A percentile compares a stretch with the other conserved stretches of the same genome.
These are phyloP conservation scores for Macaranga tanarius DNA, from an alignment of 441 rosid genomes.

Conservation along the genomic window DNA sequence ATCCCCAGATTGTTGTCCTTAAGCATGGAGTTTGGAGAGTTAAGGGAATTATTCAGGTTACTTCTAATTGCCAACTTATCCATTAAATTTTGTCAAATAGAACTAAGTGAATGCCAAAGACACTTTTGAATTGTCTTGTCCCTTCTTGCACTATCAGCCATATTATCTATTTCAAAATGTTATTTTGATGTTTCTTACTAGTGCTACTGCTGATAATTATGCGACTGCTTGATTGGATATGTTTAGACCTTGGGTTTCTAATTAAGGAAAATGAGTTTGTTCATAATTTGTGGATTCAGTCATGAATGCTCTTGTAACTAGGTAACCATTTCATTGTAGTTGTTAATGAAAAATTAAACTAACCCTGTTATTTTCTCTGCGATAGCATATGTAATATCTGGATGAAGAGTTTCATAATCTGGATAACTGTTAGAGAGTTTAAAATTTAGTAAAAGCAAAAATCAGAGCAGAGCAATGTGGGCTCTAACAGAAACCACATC, in stretches of 20 bases:
- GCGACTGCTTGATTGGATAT: no score
- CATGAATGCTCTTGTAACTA: background rate
- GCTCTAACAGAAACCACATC: background rate
- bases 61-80: slow-evolving; percentile 16
- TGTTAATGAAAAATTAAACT: background rate
- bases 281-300: no score
- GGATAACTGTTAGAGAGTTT: background rate
- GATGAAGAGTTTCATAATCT: no score
- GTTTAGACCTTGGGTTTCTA: no score
- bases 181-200: no score
- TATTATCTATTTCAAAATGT: no score
- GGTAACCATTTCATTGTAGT: background rate
- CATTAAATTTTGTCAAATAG: slow-evolving; percentile 11
- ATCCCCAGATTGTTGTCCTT: slow-evolving; percentile 72
- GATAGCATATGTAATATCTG: background rate
- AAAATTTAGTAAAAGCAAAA: background rate
- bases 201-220: no score
- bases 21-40: slow-evolving; percentile 93
- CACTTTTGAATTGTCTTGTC: slow-evolving; percentile 11
- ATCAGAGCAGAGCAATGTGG: background rate
- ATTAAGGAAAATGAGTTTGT: no score
- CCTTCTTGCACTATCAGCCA: no score
- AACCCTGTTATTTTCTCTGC: background rate
- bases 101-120: slow-evolving; percentile 4
- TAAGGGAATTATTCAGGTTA: slow-evolving; percentile 85